Base-by-base conservation (phyloP, 2,329 filamentous ascomycete genomes). In the Fusarium citri region DNA sequence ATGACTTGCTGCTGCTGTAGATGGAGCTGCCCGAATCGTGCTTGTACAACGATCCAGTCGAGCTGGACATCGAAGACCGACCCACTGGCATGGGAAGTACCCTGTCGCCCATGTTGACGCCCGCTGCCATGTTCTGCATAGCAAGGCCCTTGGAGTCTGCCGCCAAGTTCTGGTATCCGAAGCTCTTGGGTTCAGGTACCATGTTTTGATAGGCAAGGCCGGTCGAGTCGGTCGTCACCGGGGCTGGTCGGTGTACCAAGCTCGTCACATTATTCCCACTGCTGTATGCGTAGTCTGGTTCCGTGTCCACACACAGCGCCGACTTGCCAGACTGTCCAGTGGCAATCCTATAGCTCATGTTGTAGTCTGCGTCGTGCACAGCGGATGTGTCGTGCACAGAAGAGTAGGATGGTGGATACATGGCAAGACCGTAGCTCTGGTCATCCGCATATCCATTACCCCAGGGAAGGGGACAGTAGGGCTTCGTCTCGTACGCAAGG, bases 381-480 rank as follows among this genome's bases (percentile, higher is more conserved):
- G 69, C 18, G 8, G 63, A 62, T 31, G 69, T 30, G 30, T 76
- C 74, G 25, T 75, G 61, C 18, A 72, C 63, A 15, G 69, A 20
- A 5, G 63, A 60, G 46, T 72, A 75, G 16, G 64, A 23, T 16
- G 58, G 55, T 8, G 59, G 70, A 57, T 77, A 77, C 22, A 78
- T 45, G 34, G 59, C 45, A 54, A 77, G 77, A 45, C 70, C 71
- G 43, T 74, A 67, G 50, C 53, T 28, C 28, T 72, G 68, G 9
- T 78, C 75, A 18, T 78, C 73, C 4, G 70, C n/a, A 26, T 78
- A 75, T 28, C 68, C 72, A 23, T 61, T 59, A 5, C 63, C 25
- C 77, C 77, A 79, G 15, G 37, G 42, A 23, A 74, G 54, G 6
- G 72, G 46, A 30, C 76, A 76, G 55, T 76, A 78, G 10, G 70